These are phyloP conservation scores for Sugiyamaella xylanicola DNA, from an alignment of 1,139 yeast genomes.

Conservation along the genomic window DNA sequence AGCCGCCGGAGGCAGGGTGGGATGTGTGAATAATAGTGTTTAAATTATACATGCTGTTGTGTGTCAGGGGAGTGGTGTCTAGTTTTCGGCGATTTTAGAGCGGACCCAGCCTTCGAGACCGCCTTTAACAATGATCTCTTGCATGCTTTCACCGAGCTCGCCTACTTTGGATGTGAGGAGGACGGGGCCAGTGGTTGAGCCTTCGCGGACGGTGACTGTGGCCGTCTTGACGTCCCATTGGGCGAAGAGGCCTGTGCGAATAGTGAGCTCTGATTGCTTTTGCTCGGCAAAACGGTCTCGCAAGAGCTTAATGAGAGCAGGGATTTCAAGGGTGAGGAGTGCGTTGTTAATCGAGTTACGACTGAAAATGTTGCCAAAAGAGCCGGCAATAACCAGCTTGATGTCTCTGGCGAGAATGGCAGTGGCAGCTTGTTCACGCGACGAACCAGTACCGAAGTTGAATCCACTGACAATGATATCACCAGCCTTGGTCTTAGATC, in stretches of 20 bases:
- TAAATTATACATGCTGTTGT: conserved; percentile 1
- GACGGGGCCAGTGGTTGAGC: conserved; percentile 54
- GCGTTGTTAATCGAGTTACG: conserved; percentile 97
- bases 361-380: conserved; percentile 94
- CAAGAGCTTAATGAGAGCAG: conserved; percentile 74
- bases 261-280: conserved; percentile 77
- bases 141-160: conserved; percentile 91
- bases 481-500: conserved; percentile 74
- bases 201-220: conserved; percentile 73
- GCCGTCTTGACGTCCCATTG: conserved; percentile 93
- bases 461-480: conserved; percentile 91
- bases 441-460: conserved; percentile 97
- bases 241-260: conserved; percentile 92
- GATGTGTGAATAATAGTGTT: neutral
- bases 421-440: conserved; percentile 99
- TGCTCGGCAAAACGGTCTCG: conserved; percentile 64
- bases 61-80: neutral
- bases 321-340: conserved; percentile 87
- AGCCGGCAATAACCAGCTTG: conserved; percentile 91
- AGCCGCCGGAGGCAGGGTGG: conserved; percentile 3
- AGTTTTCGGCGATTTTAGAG: conserved; percentile 56
- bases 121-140: conserved; percentile 94
- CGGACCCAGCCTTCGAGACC: conserved; percentile 99
- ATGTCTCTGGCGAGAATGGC: conserved; percentile 93
- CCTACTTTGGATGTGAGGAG: conserved; percentile 87